Conservation (phyloP, 805 yeast genomes). For the Schwanniomyces sp. region DNA sequence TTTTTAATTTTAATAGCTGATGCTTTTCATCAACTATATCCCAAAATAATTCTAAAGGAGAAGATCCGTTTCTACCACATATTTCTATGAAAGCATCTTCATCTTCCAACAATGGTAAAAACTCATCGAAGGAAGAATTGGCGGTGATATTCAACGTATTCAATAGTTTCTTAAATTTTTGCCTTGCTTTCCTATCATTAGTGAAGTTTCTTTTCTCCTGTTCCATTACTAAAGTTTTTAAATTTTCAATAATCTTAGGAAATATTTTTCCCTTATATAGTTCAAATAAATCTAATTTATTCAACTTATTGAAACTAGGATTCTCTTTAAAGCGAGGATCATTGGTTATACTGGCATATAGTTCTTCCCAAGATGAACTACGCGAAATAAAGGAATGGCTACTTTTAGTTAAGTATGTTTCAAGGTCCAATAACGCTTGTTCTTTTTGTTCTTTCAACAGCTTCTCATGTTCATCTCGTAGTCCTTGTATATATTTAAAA, state of each 20-base stretch:
- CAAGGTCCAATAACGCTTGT: constrained; percentile 55
- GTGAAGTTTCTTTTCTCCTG: constrained; percentile 45
- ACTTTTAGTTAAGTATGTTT: constrained; percentile 46
- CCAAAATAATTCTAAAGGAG: constrained; percentile 73
- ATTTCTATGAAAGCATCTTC: constrained; percentile 58
- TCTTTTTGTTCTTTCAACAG: constrained; percentile 27
- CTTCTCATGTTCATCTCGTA: constrained; percentile 31
- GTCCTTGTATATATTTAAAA: constrained; percentile 43
- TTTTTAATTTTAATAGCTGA: constrained; percentile 54
- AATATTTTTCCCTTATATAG: constrained; percentile 44
- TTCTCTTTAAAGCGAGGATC: constrained; percentile 60
- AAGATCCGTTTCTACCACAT: constrained; percentile 76
- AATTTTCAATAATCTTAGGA: constrained; percentile 20
- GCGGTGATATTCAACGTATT: constrained; percentile 46
- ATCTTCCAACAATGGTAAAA: constrained; percentile 50
- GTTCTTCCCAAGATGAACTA: constrained; percentile 37
- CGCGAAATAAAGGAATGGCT: constrained; percentile 27
- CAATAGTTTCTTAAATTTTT: constrained; percentile 49
- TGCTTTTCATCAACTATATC: constrained; percentile 67
- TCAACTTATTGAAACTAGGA: constrained; percentile 51
- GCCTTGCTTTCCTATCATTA: constrained; percentile 66
- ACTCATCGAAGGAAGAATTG: constrained; percentile 58
- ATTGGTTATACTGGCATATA: constrained; percentile 31
- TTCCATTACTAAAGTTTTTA: constrained; percentile 18
- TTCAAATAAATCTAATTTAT: constrained; percentile 58